phyloP scores from a whole-genome alignment of 371 early-diverging fungal genomes.

The Apophysomyces variabilis region DNA sequence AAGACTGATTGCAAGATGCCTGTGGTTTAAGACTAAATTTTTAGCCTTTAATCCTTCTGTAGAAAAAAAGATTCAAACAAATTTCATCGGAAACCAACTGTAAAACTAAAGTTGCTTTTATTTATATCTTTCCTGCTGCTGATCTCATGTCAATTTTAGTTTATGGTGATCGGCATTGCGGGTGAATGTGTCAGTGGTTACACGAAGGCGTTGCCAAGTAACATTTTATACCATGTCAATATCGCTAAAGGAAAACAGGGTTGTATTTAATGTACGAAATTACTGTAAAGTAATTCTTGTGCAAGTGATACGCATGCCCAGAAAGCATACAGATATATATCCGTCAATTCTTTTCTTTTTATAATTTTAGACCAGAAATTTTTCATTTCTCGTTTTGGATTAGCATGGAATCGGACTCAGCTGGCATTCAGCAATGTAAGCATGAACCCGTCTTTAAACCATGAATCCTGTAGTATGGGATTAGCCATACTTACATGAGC shows the following conservation, averaged over 20 bases:
- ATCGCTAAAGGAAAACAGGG: not conserved
- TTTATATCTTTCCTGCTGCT: too few relatives aligned
- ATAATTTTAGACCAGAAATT: not conserved
- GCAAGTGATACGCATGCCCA: not conserved
- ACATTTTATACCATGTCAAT: not conserved
- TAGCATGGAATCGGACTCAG: not conserved
- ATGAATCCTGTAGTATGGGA: too few relatives aligned
- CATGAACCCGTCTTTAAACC: not conserved
- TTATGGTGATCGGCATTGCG: not conserved
- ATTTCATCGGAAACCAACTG: not conserved
- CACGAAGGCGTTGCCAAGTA: not conserved
- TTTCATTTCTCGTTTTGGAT: not conserved
- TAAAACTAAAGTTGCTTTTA: not conserved
- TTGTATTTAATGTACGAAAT: not conserved
- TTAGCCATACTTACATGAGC: too few relatives aligned
- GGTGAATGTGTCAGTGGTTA: not conserved
- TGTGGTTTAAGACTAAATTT: too few relatives aligned
- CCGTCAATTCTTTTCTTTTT: too few relatives aligned
- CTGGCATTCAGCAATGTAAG: not conserved
- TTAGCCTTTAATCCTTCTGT: too few relatives aligned
- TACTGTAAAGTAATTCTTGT: not conserved
- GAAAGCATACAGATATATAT: too few relatives aligned
- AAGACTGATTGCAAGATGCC: too few relatives aligned
- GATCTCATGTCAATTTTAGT: not conserved
- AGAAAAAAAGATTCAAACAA: too few relatives aligned